phyloP scores from a whole-genome alignment of 225 moss, liverwort and hornwort species.

The Climacium dendroides region DNA sequence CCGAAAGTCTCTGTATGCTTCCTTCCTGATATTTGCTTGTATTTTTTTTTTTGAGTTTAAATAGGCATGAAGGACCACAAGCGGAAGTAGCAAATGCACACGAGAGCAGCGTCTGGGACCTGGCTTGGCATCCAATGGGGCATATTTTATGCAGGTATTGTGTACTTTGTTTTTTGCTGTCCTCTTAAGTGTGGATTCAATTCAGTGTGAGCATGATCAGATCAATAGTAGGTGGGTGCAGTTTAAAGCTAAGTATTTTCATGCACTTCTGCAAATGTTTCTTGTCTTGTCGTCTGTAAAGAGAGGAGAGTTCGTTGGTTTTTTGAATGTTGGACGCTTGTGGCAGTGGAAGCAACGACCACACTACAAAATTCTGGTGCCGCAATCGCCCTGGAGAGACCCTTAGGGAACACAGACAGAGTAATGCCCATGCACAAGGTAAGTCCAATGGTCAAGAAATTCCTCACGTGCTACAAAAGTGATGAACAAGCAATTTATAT shows the following conservation, averaged over 20 bases:
- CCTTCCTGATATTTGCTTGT: not conserved
- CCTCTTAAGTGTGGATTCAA: not conserved
- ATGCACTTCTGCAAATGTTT: not conserved
- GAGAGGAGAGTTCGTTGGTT: not conserved
- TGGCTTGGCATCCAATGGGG: conserved; percentile 99
- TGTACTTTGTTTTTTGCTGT: not conserved
- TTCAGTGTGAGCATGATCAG: not conserved
- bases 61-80: conserved; percentile 86
- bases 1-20: not conserved
- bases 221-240: not conserved
- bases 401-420: conserved; percentile 74
- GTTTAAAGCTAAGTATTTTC: not conserved
- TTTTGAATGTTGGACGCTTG: not conserved
- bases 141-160: conserved; percentile 90
- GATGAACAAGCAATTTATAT: not conserved
- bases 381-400: conserved; percentile 98
- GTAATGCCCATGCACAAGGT: conserved; percentile 78
- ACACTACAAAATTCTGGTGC: conserved; percentile 99
- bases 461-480: not conserved
- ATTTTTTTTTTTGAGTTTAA: not conserved
- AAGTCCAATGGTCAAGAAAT: not conserved
- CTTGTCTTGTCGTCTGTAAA: not conserved
- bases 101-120: conserved; percentile 97
- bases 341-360: conserved; percentile 92
- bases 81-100: conserved; percentile 98